A percentile compares a stretch with the other conserved stretches of the same genome.
These are phyloP conservation scores for Phialophora tarda DNA, from an alignment of 2,329 filamentous ascomycete species.

Conservation along the genomic window DNA sequence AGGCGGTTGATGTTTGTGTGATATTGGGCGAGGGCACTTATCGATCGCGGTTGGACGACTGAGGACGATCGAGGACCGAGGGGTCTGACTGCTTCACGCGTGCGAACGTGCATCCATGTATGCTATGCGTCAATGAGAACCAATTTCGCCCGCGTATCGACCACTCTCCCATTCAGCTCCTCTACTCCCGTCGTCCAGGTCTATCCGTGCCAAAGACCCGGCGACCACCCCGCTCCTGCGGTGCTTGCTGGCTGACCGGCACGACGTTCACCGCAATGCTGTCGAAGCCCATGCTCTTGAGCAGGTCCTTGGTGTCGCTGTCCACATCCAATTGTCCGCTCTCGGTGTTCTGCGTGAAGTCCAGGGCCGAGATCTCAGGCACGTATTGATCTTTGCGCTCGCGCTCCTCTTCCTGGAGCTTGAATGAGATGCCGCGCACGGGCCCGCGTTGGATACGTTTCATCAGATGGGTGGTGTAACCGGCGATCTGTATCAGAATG, in stretches of 20 bases:
- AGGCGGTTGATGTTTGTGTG: neutral
- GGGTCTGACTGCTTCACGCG: neutral
- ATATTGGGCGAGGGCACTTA: neutral
- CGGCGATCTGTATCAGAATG: conserved; percentile 72
- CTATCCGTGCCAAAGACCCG: conserved; percentile 39
- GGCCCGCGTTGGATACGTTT: conserved; percentile 99
- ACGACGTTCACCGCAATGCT: conserved; percentile 96
- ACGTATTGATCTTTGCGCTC: conserved; percentile 99
- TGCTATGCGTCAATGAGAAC: neutral
- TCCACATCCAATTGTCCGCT: conserved; percentile 93
- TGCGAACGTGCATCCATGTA: neutral
- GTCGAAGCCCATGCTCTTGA: conserved; percentile 99
- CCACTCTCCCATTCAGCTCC: neutral
- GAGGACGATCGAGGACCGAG: neutral
- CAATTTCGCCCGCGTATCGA: neutral
- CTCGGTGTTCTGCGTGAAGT: conserved; percentile 95
- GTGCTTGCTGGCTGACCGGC: conserved; percentile 77
- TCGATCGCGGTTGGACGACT: neutral
- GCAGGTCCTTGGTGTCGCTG: conserved; percentile 95
- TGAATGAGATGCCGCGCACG: conserved; percentile 99
- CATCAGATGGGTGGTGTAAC: conserved; percentile 98
- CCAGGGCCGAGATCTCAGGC: conserved; percentile 96
- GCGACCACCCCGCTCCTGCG: conserved; percentile 75
- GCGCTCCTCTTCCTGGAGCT: conserved; percentile 99
- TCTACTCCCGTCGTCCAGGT: conserved; percentile 34